phyloP scores from a whole-genome alignment of 1,284 basidiomycete genomes.

The Afroboletus lepidellus region DNA sequence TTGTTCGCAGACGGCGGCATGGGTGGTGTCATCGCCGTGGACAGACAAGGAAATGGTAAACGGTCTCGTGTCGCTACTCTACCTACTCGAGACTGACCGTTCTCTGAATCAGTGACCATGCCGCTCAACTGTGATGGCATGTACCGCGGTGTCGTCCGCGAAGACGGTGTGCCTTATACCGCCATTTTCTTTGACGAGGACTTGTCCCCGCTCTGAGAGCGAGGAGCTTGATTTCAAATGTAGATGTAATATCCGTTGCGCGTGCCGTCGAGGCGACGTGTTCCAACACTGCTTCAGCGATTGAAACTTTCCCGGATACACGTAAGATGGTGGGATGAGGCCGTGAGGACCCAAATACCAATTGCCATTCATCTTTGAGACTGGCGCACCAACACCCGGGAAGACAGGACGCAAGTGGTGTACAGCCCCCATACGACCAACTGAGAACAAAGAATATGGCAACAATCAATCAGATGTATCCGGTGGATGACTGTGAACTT shows the following conservation, averaged over 20 bases:
- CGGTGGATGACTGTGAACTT: too few relatives aligned
- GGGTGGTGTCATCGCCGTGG: conserved; percentile 73
- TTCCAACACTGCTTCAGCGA: background rate
- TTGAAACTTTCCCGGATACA: too few relatives aligned
- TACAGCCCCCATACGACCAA: too few relatives aligned
- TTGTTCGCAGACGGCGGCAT: conserved; percentile 54
- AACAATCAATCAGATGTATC: too few relatives aligned
- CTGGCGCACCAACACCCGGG: too few relatives aligned
- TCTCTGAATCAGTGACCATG: conserved; percentile 53
- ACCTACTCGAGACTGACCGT: conserved; percentile 3
- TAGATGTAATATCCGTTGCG: background rate
- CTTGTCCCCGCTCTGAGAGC: conserved; percentile 29
- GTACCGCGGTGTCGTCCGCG: conserved; percentile 73
- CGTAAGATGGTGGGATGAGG: too few relatives aligned
- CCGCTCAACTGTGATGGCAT: conserved; percentile 75
- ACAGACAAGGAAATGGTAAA: conserved; percentile 61
- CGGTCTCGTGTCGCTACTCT: conserved; percentile 5
- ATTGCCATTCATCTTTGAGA: too few relatives aligned
- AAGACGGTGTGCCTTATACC: conserved; percentile 65
- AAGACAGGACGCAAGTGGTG: too few relatives aligned
- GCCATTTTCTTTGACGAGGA: conserved; percentile 77
- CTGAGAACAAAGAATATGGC: too few relatives aligned
- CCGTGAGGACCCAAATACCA: too few relatives aligned
- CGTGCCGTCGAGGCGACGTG: background rate
- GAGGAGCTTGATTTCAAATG: background rate